These are phyloP conservation scores for Nakazawaea wickerhamii DNA, from an alignment of 805 yeast species.

Conservation along the genomic window DNA sequence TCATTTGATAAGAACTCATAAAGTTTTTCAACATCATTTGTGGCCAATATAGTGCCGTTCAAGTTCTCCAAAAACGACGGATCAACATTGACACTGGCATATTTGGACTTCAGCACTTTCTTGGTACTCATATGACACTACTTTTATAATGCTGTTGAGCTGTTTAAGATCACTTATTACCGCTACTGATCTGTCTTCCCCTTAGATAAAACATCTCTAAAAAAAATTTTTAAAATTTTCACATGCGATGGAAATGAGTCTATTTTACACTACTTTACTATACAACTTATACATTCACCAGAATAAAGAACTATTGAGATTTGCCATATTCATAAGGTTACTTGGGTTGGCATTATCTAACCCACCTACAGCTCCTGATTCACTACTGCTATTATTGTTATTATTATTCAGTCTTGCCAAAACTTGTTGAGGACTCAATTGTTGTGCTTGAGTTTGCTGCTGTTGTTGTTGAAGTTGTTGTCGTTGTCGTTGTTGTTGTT, in stretches of 20 bases:
- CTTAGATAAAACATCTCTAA: no score
- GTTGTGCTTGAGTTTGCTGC: background rate
- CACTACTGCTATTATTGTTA: background rate
- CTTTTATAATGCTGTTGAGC: background rate
- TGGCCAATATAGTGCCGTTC: background rate
- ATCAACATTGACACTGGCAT: constrained; percentile 6
- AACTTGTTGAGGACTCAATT: constrained; percentile 29
- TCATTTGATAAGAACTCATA: constrained; percentile 25
- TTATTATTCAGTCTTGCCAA: constrained; percentile 21
- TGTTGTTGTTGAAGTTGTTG: background rate
- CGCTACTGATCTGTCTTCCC: no score
- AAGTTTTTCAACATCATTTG: constrained; percentile 16
- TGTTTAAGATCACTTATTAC: no score
- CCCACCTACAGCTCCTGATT: background rate
- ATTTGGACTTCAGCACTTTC: background rate
- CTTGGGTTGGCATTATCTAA: background rate
- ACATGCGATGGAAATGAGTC: constrained; percentile 2
- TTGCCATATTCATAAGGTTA: constrained; percentile 1
- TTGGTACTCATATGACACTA: background rate
- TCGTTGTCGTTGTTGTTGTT: constrained; percentile 1
- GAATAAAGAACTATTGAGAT: background rate
- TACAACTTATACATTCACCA: background rate
- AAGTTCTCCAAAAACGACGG: constrained; percentile 1
- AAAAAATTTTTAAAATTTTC: background rate
- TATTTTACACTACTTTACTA: background rate